phyloP scores from a whole-genome alignment of 1,139 yeast species.

The Tardiomyces depauwii region DNA sequence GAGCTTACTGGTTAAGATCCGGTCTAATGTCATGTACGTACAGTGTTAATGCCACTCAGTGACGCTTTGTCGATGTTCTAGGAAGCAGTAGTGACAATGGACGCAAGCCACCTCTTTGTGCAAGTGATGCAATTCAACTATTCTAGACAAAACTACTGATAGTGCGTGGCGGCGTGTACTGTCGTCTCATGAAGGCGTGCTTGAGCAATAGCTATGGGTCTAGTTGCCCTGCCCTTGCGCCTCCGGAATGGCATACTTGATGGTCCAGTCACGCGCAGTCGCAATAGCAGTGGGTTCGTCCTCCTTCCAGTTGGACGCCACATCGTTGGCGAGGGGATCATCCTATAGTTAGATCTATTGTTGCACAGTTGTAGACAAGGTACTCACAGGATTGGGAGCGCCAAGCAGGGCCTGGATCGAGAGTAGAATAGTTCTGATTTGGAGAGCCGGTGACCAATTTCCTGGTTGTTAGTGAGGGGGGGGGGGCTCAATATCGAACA shows the following conservation, averaged over 20 bases:
- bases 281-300: constrained; percentile 70
- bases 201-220: background rate
- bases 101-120: too few relatives aligned
- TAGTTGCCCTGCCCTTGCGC: background rate
- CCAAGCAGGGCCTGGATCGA: constrained; percentile 90
- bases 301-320: constrained; percentile 92
- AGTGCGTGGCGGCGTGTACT: too few relatives aligned
- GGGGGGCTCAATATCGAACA: background rate
- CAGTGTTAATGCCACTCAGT: background rate
- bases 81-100: too few relatives aligned
- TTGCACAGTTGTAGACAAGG: too few relatives aligned
- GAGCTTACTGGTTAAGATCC: constrained; percentile 41
- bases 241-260: constrained; percentile 40
- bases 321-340: constrained; percentile 96
- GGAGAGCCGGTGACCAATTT: constrained; percentile 97
- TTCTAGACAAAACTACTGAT: too few relatives aligned
- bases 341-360: constrained; percentile 29
- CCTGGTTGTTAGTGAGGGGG: constrained; percentile 15
- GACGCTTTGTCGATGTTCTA: too few relatives aligned
- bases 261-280: constrained; percentile 86
- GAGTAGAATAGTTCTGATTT: constrained; percentile 84
- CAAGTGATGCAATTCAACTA: too few relatives aligned
- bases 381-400: constrained; percentile 68
- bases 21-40: background rate
- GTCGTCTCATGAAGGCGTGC: too few relatives aligned